Conservation (phyloP, 1,284 basidiomycete genomes). For the Inonotus hispidus region DNA sequence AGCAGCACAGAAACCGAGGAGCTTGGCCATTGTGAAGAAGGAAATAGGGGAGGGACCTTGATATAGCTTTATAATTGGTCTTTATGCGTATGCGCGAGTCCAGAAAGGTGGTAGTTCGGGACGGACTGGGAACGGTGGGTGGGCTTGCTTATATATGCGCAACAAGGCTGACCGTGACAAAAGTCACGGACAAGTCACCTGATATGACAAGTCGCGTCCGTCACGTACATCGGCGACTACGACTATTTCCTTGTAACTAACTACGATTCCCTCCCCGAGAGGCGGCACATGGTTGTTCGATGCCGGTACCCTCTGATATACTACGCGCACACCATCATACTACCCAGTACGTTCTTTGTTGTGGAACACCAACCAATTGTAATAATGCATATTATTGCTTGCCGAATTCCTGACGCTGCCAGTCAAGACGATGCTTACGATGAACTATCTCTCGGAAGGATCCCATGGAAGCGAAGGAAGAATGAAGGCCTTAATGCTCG, state of each 20-base stretch:
- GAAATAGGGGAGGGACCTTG: background rate
- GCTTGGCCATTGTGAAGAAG: slow-evolving; percentile 3
- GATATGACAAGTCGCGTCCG: background rate
- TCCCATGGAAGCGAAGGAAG: slow-evolving; percentile 7
- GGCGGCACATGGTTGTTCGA: background rate
- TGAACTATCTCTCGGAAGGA: background rate
- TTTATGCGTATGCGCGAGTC: background rate
- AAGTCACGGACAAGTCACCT: background rate
- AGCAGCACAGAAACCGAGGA: slow-evolving; percentile 1
- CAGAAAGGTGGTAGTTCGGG: background rate
- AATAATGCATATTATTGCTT: background rate
- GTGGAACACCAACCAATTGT: background rate
- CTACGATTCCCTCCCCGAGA: background rate
- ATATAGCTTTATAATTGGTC: background rate
- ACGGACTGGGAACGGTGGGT: background rate
- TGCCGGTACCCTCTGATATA: background rate
- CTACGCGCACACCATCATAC: too few species aligned
- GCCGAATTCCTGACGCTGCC: background rate
- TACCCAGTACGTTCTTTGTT: background rate
- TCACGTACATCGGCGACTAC: background rate
- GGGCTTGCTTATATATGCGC: background rate
- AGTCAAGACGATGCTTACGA: background rate
- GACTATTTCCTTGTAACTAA: background rate
- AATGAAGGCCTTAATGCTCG: slow-evolving; percentile 10
- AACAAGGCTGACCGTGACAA: background rate